Base-by-base conservation (phyloP, 2,329 filamentous ascomycete species). In the Trichoderma harzianum region DNA sequence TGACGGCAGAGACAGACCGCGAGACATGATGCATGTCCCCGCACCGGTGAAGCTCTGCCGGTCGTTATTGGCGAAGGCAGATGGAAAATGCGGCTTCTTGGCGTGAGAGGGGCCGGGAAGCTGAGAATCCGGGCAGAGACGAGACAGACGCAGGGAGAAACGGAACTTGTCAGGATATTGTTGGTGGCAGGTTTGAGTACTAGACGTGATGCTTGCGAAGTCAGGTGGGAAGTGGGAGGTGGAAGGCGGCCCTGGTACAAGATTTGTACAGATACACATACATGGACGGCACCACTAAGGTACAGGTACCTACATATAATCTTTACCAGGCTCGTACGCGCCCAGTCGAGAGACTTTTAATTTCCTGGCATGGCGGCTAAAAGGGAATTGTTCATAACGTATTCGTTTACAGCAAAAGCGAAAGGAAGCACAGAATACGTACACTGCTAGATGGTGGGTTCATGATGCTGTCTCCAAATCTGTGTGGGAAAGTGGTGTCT, bases 1-100 rank as follows among this genome's bases (percentile, higher is more conserved):
- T 18, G n/a, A 39, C 58, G 30, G 39, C 34, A 34, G 14, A 26
- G 36, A 51, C 55, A 14, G 57, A 7, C 57, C 16, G 39, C 39
- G 28, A 62, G 67, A 69, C 67, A 69, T 53, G 55, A n/a, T 28
- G 60, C 21, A 63, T 18, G 36, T 28, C 60, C 60, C 67, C 67
- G 57, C 67, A 69, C 57, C 67, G 67, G 67, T 69, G 67, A 69
- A 62, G 55, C 67, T 62, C n/a, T 2, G 2, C 14, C 47, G 32
- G 18, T 24, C 26, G 21, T 21, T 21, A 69, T 69, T 69, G 67
- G 67, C 28, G 18, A 69, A 53, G 57, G 39, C 28, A 62, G 24
- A 62, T 36, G 57, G 26, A n/a, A 58, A 21, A 32, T 36, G 34
- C 57, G 67, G 57, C 39, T 21, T 34, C 21, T 36, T 26, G 34